phyloP scores from a whole-genome alignment of 352 stramenopile species.

The Globisporangium carolinianum region DNA sequence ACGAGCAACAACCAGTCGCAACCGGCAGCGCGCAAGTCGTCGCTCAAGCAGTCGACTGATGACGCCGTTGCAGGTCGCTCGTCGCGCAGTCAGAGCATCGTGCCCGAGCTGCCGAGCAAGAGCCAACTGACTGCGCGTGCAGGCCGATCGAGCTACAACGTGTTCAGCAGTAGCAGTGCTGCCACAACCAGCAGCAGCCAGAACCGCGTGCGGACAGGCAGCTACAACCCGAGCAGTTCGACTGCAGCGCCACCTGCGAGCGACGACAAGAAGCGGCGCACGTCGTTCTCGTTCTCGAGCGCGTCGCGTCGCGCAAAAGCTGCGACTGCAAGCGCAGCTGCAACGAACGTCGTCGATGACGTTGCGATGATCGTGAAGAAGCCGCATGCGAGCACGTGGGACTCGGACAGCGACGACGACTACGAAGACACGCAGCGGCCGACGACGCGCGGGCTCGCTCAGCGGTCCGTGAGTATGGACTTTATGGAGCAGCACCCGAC shows the following conservation, averaged over 20 bases:
- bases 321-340: conserved; percentile 8
- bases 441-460: conserved; percentile 48
- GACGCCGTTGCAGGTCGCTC: background rate
- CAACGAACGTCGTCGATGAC: conserved; percentile 36
- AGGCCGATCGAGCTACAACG: conserved; percentile 8
- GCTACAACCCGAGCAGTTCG: conserved; percentile 6
- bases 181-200: conserved; percentile 1
- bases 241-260: background rate
- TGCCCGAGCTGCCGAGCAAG: conserved; percentile 10
- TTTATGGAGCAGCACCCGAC: conserved; percentile 70
- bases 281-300: conserved; percentile 32
- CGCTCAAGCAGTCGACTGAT: conserved; percentile 1
- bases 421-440: conserved; percentile 58
- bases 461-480: conserved; percentile 68
- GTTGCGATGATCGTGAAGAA: conserved; percentile 45
- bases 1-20: background rate
- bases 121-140: conserved; percentile 4
- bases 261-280: conserved; percentile 32
- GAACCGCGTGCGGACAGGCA: conserved; percentile 8
- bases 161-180: background rate
- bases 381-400: conserved; percentile 40
- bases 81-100: conserved; percentile 12
- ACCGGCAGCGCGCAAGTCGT: conserved; percentile 5
- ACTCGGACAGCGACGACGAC: conserved; percentile 68
- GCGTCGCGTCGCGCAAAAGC: conserved; percentile 19